These are phyloP conservation scores for Morella rubra DNA, from an alignment of 306 rosid genomes.

Conservation along the genomic window DNA sequence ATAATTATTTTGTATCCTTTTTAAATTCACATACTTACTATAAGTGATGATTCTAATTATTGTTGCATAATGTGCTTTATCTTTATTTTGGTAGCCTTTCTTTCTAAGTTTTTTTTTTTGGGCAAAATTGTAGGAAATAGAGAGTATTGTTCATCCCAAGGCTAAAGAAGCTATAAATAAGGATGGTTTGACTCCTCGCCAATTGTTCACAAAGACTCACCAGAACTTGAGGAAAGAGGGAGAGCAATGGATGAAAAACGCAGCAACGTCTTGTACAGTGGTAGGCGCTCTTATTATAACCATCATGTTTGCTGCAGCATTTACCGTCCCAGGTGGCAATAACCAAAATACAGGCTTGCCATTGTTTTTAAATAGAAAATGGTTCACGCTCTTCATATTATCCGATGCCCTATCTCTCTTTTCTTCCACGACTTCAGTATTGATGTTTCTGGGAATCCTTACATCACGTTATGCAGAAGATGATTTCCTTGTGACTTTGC, in stretches of 20 bases:
- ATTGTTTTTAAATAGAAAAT: no score
- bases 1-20: no score
- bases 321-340: background rate
- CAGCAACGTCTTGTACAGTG: background rate
- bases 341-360: background rate
- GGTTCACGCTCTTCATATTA: background rate
- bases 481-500: no score
- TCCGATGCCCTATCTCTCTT: background rate
- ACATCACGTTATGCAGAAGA: background rate
- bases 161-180: background rate
- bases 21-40: no score
- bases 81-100: background rate
- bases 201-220: background rate
- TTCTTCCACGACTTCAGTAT: background rate
- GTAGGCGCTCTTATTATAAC: background rate
- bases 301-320: background rate
- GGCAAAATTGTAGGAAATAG: conserved; percentile 10
- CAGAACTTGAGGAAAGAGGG: conserved; percentile 6
- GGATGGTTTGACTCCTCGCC: background rate
- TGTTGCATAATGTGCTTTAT: no score
- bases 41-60: no score
- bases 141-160: background rate
- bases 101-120: background rate
- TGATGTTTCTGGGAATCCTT: background rate
- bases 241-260: background rate